These are phyloP conservation scores for Castanea sativa DNA, from an alignment of 306 rosid genomes.

Conservation along the genomic window DNA sequence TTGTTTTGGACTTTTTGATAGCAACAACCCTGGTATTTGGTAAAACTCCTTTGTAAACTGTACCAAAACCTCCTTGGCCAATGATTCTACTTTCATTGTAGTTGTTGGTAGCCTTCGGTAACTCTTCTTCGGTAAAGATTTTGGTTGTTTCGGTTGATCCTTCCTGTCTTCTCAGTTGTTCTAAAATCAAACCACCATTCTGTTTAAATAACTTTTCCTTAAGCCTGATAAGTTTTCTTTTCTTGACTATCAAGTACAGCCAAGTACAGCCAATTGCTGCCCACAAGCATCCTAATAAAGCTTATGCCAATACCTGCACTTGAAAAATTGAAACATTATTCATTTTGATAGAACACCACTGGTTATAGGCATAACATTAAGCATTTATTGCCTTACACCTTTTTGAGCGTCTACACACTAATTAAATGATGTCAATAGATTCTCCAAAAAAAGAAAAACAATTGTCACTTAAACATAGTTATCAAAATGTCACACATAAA, in stretches of 20 bases:
- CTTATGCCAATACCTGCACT: conserved; percentile 16
- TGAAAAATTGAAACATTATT: no score
- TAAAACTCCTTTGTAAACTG: conserved; percentile 1
- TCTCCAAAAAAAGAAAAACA: accelerated
- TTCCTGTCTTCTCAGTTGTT: conserved; percentile 16
- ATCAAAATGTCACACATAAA: no score
- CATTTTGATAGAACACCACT: no score
- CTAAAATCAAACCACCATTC: conserved; percentile 32
- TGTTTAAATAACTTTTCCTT: conserved; percentile 25
- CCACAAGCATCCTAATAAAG: background rate
- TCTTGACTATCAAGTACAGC: conserved; percentile 20
- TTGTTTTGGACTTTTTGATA: conserved; percentile 27
- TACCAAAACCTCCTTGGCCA: no score
- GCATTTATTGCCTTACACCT: no score
- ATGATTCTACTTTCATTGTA: no score
- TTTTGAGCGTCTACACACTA: no score
- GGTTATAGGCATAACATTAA: no score
- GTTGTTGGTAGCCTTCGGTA: no score
- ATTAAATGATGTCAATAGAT: no score
- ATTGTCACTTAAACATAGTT: no score
- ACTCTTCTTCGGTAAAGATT: no score
- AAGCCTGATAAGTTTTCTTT: conserved; percentile 22
- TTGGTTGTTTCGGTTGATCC: background rate
- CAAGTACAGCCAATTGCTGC: conserved; percentile 18
- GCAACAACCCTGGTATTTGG: background rate